Base-by-base conservation (phyloP, 129 eudicot species). In the Centella asiatica region DNA sequence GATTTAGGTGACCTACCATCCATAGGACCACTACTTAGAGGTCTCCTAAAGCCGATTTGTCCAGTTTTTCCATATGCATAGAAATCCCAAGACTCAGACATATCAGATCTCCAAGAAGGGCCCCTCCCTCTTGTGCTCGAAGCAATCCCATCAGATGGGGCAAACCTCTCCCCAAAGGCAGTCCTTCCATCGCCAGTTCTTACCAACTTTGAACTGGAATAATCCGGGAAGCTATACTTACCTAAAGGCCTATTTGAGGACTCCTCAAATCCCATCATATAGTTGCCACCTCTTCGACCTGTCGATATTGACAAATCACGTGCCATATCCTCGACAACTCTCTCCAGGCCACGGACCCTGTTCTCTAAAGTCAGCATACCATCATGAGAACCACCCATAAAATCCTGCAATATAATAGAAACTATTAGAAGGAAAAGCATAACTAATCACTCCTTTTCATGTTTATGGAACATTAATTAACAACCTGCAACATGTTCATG, bases 361-460 rank as follows among this genome's bases (percentile, higher is more conserved):
- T 72, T 85, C 65, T 92, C 99, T 20, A 92, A 53, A 48, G 96
- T 84, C 76, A 92, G 42, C 99, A 92, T 92, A 69, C 92, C 87
- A 53, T 87, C 88, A 73, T 92, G 99, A 17, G 99, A 92, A 44
- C 99, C 99, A 64, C 96, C 99, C 99, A 92, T 92, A 75, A 87
- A 92, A 57, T 92, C 95, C 95, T 90, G 78, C 70, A 70, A 66
- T 12, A 73, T 18, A 47, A 70, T 50, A 68, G 28, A n/a, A 65
- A 36, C 46, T 45, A 44, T 75, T 20, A 55, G 42, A 4, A 61
- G 57, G 36, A 64, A 62, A 25, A 24, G 47, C 67, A 46, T 23
- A 65, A 13, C 53, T 20, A 26, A 50, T 33, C 62, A 40, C 34
- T 7, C 53, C 22, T 36, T 10, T 26, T 26, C 11, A 23, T 18